Evolutionary conservation across 164 flowering plant genomes (phyloP).

Genomic region (Magnolia sinica): DNA sequence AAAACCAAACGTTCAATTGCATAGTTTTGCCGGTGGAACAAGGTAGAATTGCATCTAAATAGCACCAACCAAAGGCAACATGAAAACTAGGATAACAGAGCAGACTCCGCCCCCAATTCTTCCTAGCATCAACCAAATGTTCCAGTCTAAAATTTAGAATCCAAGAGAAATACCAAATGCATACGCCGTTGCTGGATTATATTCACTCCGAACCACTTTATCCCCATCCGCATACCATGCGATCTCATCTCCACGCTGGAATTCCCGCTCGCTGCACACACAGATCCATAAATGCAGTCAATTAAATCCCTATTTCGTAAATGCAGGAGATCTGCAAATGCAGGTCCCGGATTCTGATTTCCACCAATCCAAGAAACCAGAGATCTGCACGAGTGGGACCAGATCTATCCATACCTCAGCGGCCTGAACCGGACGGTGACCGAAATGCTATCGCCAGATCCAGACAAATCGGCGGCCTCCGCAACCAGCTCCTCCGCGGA

Average conservation of each 20-base stretch:
- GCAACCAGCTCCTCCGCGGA: slow-evolving; percentile 49
- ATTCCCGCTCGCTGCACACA: slow-evolving; percentile 78
- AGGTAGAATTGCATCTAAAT: not conserved
- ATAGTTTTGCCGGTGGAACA: no score
- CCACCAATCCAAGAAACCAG: slow-evolving; percentile 16
- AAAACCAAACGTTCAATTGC: no score
- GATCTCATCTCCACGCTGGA: slow-evolving; percentile 87
- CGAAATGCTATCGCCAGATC: slow-evolving; percentile 73
- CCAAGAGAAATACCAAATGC: slow-evolving; percentile 65
- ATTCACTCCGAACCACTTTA: slow-evolving; percentile 80
- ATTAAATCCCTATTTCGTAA: slow-evolving; percentile 6
- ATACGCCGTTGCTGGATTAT: slow-evolving; percentile 80
- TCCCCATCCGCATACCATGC: slow-evolving; percentile 97
- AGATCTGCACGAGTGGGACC: slow-evolving; percentile 35
- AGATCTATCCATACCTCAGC: slow-evolving; percentile 73
- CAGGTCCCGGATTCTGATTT: not conserved
- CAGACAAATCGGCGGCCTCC: slow-evolving; percentile 50
- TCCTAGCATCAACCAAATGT: not conserved
- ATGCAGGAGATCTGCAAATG: not conserved
- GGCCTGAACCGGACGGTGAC: slow-evolving; percentile 94
- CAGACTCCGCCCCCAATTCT: not conserved
- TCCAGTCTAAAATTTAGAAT: slow-evolving; percentile 6
- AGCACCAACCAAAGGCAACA: not conserved
- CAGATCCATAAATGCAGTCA: slow-evolving; percentile 14
- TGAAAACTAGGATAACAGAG: not conserved